Conservation (phyloP, 169 alveolate genomes). For the Cardiosporidium cionae region DNA sequence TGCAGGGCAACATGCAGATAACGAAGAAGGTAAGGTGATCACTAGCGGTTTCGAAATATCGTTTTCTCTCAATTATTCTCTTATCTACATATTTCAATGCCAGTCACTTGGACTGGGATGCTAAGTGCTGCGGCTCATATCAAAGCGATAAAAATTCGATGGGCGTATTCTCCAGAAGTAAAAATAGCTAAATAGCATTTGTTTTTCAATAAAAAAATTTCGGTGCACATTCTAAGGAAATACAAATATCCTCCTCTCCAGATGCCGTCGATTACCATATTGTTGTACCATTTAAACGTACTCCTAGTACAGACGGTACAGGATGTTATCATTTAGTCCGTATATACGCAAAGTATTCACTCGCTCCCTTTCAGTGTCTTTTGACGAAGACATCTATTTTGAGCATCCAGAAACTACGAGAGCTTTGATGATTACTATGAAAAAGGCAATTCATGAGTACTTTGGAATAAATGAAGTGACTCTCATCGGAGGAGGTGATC, state of each 20-base stretch:
- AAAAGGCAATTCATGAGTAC: slow-evolving; percentile 59
- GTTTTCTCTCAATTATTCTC: too few relatives aligned
- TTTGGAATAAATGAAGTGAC: slow-evolving; percentile 75
- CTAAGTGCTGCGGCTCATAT: slow-evolving; percentile 57
- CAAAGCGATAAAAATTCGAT: slow-evolving; percentile 54
- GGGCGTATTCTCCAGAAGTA: slow-evolving; percentile 75
- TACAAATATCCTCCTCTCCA: slow-evolving; percentile 60
- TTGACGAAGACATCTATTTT: slow-evolving; percentile 45
- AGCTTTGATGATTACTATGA: slow-evolving; percentile 60
- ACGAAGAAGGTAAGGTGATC: slow-evolving; percentile 20
- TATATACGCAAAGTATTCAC: neutral
- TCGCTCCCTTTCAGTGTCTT: slow-evolving; percentile 43
- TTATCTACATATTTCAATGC: neutral
- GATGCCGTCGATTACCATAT: slow-evolving; percentile 61
- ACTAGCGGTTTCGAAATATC: neutral
- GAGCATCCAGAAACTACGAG: slow-evolving; percentile 51
- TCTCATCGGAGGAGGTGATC: slow-evolving; percentile 74
- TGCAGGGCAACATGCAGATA: slow-evolving; percentile 29
- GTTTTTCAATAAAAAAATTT: neutral
- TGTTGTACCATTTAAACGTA: slow-evolving; percentile 60
- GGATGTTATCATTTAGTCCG: slow-evolving; percentile 10
- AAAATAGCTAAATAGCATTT: neutral
- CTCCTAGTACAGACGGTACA: slow-evolving; percentile 51
- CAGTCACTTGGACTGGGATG: slow-evolving; percentile 73
- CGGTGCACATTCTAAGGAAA: slow-evolving; percentile 38